Base-by-base conservation (phyloP, 2,329 filamentous ascomycete genomes). In the Fonsecaea erecta region DNA sequence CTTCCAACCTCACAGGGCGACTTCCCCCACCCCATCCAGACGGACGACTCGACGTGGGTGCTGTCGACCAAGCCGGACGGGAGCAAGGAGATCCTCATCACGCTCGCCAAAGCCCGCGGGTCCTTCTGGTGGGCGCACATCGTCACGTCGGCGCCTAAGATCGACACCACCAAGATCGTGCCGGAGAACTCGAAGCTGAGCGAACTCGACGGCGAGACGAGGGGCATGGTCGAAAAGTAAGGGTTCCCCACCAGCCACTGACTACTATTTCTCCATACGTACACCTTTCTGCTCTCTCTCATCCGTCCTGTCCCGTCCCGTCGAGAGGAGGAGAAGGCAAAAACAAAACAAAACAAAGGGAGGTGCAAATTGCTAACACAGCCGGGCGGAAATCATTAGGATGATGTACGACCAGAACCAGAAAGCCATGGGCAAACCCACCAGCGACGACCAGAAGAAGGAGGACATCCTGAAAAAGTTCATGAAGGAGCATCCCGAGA, bases 391-490 rank as follows among this genome's bases (percentile, higher is more conserved):
- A n/a, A n/a, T n/a, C n/a, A n/a, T 11, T 60, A 60, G 57, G 87
- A 99, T 99, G 95, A 99, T 99, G 95, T 99, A 86, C 74, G 95
- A 99, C 82, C 95, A 99, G 84, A 85, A 91, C 71, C 93, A 98
- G 82, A 99, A 99, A 87, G 93, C 98, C 82, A 83, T 86, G 78
- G 95, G 95, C 3, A 85, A 90, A 78, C 92, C 93, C 53, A 93
- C 90, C 12, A 96, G 92, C 71, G 95, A 98, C 71, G 95, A 99
- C 82, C 89, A 96, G 85, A 92, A 93, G 84, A 98, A 98, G 86
- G 80, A 88, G 75, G 94, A 99, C 62, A 89, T 99, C 73, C 81
- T 99, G 76, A 90, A 91, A 81, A 92, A 96, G 82, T 98, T 99
- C 81, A 90, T 97, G 86, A 83, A 82, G 57, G 88, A 97, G 74